Evolutionary conservation across 2,329 filamentous ascomycete genomes (phyloP).

Genomic region (Cladosporium halotolerans): DNA sequence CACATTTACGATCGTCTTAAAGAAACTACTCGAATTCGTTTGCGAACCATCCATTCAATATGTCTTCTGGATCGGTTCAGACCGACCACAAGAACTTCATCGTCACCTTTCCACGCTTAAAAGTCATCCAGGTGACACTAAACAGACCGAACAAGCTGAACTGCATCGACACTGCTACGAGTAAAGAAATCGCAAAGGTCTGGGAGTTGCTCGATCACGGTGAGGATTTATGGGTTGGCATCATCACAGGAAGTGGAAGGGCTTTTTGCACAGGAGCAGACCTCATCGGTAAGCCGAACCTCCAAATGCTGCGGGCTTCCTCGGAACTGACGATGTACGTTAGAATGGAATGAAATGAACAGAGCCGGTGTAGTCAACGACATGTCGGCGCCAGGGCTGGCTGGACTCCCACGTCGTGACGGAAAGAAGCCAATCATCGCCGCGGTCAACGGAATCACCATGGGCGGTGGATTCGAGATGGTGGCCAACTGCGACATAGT

Average conservation of each 20-base stretch:
- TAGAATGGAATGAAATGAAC: constrained; percentile 26
- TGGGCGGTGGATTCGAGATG: constrained; percentile 55
- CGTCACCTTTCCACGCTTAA: constrained; percentile 1
- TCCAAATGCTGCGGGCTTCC: constrained; percentile 11
- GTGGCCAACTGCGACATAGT: constrained; percentile 51
- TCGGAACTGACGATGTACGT: not conserved
- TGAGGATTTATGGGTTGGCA: constrained; percentile 20
- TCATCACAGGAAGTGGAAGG: constrained; percentile 47
- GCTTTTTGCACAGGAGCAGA: constrained; percentile 53
- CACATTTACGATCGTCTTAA: no score
- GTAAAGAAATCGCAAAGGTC: constrained; percentile 43
- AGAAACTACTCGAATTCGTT: not conserved
- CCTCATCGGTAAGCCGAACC: constrained; percentile 40
- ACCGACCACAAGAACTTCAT: constrained; percentile 1
- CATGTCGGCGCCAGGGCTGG: constrained; percentile 42
- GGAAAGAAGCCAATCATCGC: constrained; percentile 58
- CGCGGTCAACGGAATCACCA: constrained; percentile 52
- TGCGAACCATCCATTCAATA: not conserved
- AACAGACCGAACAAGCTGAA: constrained; percentile 15
- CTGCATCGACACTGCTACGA: constrained; percentile 25
- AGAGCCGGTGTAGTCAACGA: constrained; percentile 19
- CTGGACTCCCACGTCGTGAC: constrained; percentile 48
- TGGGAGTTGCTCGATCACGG: constrained; percentile 48
- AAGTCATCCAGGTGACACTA: constrained; percentile 11
- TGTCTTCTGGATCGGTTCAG: not conserved